Conservation (phyloP, 371 early-diverging fungal genomes). For the Mortierella sp. region DNA sequence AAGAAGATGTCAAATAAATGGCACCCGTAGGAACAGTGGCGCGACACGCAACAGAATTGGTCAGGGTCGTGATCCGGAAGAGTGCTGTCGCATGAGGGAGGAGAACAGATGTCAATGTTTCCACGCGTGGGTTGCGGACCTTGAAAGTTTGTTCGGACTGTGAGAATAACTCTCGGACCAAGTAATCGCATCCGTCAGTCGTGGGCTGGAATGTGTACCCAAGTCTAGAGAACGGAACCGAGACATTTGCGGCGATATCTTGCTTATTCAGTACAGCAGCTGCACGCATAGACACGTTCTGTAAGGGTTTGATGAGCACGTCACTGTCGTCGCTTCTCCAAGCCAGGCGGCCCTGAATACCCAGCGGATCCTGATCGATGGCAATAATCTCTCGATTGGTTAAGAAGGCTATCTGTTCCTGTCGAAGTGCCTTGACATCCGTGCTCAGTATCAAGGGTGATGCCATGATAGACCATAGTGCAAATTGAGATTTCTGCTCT, state of each 20-base stretch:
- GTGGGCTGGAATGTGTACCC: constrained; percentile 25
- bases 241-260: not conserved
- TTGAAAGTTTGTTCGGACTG: constrained; percentile 22
- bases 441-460: constrained; percentile 56
- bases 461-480: constrained; percentile 52
- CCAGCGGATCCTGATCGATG: constrained; percentile 54
- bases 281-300: constrained; percentile 20
- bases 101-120: constrained; percentile 8
- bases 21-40: constrained; percentile 27
- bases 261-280: constrained; percentile 33
- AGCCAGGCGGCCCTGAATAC: constrained; percentile 36
- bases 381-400: constrained; percentile 52
- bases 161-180: constrained; percentile 42
- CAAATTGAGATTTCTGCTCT: constrained; percentile 56
- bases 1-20: constrained; percentile 40
- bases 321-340: constrained; percentile 28
- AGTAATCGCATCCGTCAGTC: constrained; percentile 15
- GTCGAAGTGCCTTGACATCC: constrained; percentile 28
- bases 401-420: constrained; percentile 36
- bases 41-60: constrained; percentile 13
- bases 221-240: constrained; percentile 33
- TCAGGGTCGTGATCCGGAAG: constrained; percentile 23
- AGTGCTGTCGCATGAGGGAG: constrained; percentile 36
- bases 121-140: constrained; percentile 21
- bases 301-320: constrained; percentile 33